Evolutionary conservation across 2,329 filamentous ascomycete species (phyloP), one percentile per base, ranked within the genome.

Genomic region (Exophiala lecanii-corni): DNA sequence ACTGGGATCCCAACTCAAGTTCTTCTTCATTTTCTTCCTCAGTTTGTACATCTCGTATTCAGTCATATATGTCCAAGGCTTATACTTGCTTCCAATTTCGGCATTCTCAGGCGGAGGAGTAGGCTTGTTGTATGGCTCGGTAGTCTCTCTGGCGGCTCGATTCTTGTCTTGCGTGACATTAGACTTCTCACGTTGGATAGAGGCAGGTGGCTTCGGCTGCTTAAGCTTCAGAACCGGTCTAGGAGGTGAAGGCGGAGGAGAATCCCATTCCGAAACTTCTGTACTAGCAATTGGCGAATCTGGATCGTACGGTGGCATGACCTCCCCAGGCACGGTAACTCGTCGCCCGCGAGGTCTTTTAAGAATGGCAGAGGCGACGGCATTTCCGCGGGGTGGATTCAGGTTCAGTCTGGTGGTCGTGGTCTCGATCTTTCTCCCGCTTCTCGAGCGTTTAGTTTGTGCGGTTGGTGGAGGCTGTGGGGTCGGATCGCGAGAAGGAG

Each of bases 21-120:
- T 83, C 67, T 83, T 83, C 67, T 83, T 83, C 79, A 83, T 83
- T 53, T 77, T 74, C 61, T 82, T 82, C 39, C 79, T 71, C 17
- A 83, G 62, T 39, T 75, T 78, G 4, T 78, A 79, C 78, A 83
- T 80, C 56, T 83, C 79, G 66, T 74, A 83, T 53, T 82, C 79
- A 2, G 79, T 82, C 49, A 83, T 63, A 44, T 78, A 76, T 55
- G 78, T 68, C 79, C 79, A 83, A 2, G 79, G 79, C 47, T 74
- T 65, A 63, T 75, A 75, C 56, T 74, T 74, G 61, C 77, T 81
- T 34, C 79, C 79, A 17, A 74, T 69, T 41, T 67, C 67, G 5
- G 79, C 78, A 58, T 81, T 75, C 15, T 72, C 63, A 10, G 79
- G 79, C 7, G 79, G 79, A 12, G 77, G 75, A 10, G 48, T 55